phyloP scores from a whole-genome alignment of 208 protist genomes.

The Phytomonas sp. region DNA sequence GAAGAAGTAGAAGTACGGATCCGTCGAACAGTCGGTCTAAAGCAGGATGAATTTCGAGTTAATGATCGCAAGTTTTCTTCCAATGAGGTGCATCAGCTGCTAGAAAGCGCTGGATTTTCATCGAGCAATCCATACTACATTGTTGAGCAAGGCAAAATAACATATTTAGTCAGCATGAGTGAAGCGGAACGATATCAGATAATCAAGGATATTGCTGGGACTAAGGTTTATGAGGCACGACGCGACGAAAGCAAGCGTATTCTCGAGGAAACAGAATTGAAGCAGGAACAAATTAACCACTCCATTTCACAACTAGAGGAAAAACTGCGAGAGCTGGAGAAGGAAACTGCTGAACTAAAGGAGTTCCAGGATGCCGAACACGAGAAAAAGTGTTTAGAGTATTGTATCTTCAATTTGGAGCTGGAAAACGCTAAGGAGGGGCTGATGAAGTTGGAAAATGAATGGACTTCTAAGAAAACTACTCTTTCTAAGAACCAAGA shows the following conservation, averaged over 20 bases:
- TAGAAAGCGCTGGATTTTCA: slow-evolving; percentile 98
- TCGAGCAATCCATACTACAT: slow-evolving; percentile 99
- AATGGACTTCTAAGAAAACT: slow-evolving; percentile 32
- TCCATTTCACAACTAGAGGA: slow-evolving; percentile 90
- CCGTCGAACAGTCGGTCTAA: slow-evolving; percentile 94
- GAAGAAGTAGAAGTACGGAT: slow-evolving; percentile 93
- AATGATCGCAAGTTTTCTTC: slow-evolving; percentile 93
- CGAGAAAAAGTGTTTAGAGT: slow-evolving; percentile 88
- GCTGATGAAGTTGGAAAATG: slow-evolving; percentile 42
- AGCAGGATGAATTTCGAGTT: slow-evolving; percentile 98
- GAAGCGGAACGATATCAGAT: slow-evolving; percentile 94
- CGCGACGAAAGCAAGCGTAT: slow-evolving; percentile 92
- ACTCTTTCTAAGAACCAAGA: slow-evolving; percentile 38
- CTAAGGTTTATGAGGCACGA: slow-evolving; percentile 95
- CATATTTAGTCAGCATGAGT: slow-evolving; percentile 92
- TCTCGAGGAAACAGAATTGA: slow-evolving; percentile 87
- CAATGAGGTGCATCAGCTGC: slow-evolving; percentile 90
- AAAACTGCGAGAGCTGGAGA: slow-evolving; percentile 91
- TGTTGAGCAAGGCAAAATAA: slow-evolving; percentile 98
- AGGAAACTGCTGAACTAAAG: slow-evolving; percentile 92
- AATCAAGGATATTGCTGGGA: slow-evolving; percentile 98
- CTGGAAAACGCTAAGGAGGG: slow-evolving; percentile 44
- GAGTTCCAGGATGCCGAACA: slow-evolving; percentile 89
- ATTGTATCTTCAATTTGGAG: slow-evolving; percentile 81
- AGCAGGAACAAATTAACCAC: slow-evolving; percentile 84